Base-by-base conservation (phyloP, 179 eudicot species). In the Sideroxylon spinosum region DNA sequence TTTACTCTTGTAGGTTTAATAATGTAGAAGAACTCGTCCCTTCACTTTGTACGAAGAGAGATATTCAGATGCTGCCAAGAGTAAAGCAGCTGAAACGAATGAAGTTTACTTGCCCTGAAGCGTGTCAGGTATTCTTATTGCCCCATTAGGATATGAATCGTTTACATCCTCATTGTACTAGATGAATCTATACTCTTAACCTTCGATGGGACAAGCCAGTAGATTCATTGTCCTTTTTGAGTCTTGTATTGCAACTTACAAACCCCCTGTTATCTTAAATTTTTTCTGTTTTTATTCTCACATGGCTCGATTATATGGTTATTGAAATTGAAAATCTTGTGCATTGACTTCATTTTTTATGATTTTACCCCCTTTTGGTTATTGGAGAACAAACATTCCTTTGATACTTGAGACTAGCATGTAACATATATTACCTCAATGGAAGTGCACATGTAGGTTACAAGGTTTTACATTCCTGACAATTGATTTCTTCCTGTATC, bases 31-130 rank as follows among this genome's bases (percentile, higher is more conserved):
- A 87, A 78, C 77, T 81, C 56, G 23, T 72, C 23, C 82, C 80
- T 62, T 49, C 81, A 73, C 81, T 84, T 29, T 65, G 75, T 65
- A 82, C 74, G 66, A 95, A 93, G 89, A 92, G 96, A 88, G 91
- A 70, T 1, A 49, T 76, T 76, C 92, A 91, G 81, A 79, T 79
- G 20, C 72, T 80, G 29, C 65, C 82, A 19, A 83, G 81, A 81
- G 80, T 60, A 59, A 92, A 84, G 69, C 87, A 83, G 22, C 82
- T 66, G 65, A 95, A 95, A 84, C 84, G 87, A 82, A 80, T 81
- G 83, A 95, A 92, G 85, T 73, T 82, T 74, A 80, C 76, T 82
- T 75, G 70, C 66, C 68, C 17, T 68, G 92, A 82, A 73, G 82
- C 68, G 70, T 78, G 79, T 78, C 71, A 13, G 88, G 98, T 95